These are phyloP conservation scores for Uronychia setigera DNA, from an alignment of 73 alveolate species.

Conservation along the genomic window DNA sequence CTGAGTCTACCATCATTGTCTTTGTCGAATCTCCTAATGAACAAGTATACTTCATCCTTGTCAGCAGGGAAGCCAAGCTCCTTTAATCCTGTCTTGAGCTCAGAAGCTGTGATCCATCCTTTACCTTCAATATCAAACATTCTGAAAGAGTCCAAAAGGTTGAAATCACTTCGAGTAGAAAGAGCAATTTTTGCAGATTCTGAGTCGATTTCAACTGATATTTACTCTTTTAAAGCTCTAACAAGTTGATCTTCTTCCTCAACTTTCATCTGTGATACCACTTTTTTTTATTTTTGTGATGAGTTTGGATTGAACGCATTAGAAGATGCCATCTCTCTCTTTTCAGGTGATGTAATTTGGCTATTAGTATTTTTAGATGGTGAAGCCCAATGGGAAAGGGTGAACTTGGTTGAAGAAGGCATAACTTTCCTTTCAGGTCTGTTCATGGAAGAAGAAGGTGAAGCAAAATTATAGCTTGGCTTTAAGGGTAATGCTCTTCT, in stretches of 20 bases:
- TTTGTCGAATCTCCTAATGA: conserved; percentile 41
- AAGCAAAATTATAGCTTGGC: no score
- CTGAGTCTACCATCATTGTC: conserved; percentile 49
- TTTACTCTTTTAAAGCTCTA: conserved; percentile 17
- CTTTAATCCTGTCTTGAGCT: conserved; percentile 63
- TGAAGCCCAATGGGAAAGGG: not conserved
- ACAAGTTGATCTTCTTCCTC: conserved; percentile 26
- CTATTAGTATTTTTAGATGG: not conserved
- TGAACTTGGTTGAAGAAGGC: no score
- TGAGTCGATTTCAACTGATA: conserved; percentile 59
- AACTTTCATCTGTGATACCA: not conserved
- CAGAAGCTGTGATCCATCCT: conserved; percentile 72
- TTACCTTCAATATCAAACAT: conserved; percentile 71
- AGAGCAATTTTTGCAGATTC: conserved; percentile 74
- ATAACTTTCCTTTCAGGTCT: not conserved
- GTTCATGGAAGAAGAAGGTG: conserved; percentile 42
- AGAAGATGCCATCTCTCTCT: no score
- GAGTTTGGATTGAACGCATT: not conserved
- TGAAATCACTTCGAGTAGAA: conserved; percentile 77
- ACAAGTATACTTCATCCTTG: conserved; percentile 43
- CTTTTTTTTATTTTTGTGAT: not conserved
- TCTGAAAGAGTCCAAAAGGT: conserved; percentile 87
- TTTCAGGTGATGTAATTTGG: no score
- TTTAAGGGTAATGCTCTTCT: no score
- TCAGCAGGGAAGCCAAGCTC: conserved; percentile 31